Evolutionary conservation across 768 basidiomycete species (phyloP).

Genomic region (Candolleomyces eurysporus): DNA sequence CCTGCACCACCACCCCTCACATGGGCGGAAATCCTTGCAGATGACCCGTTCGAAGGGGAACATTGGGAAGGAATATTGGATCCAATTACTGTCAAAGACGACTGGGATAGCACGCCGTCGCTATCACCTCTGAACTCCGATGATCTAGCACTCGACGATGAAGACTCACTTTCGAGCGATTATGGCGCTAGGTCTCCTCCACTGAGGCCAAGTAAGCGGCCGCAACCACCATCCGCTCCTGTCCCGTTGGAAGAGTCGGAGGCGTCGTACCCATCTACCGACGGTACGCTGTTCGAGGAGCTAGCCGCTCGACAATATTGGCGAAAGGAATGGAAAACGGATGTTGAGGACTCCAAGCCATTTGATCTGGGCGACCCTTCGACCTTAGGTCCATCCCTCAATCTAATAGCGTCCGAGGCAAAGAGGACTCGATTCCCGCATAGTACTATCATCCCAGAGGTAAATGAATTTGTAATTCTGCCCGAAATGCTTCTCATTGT

Average conservation of each 20-base stretch:
- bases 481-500: not conserved
- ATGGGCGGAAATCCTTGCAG: constrained; percentile 77
- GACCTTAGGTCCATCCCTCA: constrained; percentile 53
- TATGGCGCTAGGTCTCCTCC: not conserved
- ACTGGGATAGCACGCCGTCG: constrained; percentile 62
- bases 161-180: constrained; percentile 26
- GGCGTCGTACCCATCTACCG: constrained; percentile 37
- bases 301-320: constrained; percentile 71
- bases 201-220: constrained; percentile 5
- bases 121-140: constrained; percentile 65
- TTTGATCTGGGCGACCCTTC: constrained; percentile 74
- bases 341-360: constrained; percentile 34
- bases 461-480: constrained; percentile 14
- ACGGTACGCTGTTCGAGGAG: constrained; percentile 59
- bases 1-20: constrained; percentile 45
- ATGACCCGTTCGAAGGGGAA: constrained; percentile 83
- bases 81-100: constrained; percentile 39
- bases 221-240: not conserved
- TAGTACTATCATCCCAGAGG: constrained; percentile 31
- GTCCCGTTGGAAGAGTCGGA: constrained; percentile 3
- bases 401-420: not conserved
- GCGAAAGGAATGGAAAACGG: constrained; percentile 61
- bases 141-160: constrained; percentile 45
- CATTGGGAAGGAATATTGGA: constrained; percentile 72
- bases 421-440: not conserved